A percentile compares a stretch with the other conserved stretches of the same genome.
Conservation (phyloP, 192 early-diverging fungal species). For the Coemansia sp. region DNA sequence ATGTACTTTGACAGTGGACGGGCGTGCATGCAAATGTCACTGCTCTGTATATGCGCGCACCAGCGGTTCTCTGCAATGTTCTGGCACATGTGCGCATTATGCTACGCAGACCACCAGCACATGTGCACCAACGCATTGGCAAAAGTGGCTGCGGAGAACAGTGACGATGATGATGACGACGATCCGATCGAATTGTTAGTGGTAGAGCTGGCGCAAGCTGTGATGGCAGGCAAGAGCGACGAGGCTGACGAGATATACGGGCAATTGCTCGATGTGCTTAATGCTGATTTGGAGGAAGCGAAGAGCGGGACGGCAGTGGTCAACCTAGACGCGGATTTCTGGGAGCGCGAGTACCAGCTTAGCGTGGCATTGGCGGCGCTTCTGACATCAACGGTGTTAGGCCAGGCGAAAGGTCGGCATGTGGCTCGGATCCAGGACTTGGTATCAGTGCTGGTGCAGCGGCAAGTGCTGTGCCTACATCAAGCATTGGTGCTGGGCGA, state of each 20-base stretch:
- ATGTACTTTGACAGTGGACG: conserved; percentile 37
- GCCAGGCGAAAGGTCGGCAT: not conserved
- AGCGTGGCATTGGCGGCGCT: conserved; percentile 37
- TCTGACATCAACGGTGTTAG: conserved; percentile 10
- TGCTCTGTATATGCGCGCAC: conserved; percentile 29
- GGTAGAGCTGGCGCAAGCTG: conserved; percentile 19
- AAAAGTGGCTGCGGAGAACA: not conserved
- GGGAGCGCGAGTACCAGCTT: conserved; percentile 48
- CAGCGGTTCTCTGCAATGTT: conserved; percentile 36
- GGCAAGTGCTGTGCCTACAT: conserved; percentile 24
- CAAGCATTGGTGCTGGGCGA: conserved; percentile 20
- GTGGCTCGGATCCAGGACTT: conserved; percentile 26
- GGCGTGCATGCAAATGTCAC: conserved; percentile 35
- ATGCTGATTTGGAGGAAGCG: conserved; percentile 27
- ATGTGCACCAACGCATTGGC: not conserved
- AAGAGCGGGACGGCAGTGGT: conserved; percentile 2
- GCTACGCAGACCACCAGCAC: conserved; percentile 21
- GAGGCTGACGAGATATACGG: not conserved
- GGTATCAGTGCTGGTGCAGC: conserved; percentile 31
- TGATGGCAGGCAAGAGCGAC: not conserved
- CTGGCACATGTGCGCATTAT: conserved; percentile 45
- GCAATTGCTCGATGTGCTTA: conserved; percentile 18
- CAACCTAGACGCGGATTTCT: conserved; percentile 36
- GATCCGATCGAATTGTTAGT: conserved; percentile 38
- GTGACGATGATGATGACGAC: conserved; percentile 6